Conservation (phyloP, 1,139 yeast genomes). For the Suhomyces atakaporum region DNA sequence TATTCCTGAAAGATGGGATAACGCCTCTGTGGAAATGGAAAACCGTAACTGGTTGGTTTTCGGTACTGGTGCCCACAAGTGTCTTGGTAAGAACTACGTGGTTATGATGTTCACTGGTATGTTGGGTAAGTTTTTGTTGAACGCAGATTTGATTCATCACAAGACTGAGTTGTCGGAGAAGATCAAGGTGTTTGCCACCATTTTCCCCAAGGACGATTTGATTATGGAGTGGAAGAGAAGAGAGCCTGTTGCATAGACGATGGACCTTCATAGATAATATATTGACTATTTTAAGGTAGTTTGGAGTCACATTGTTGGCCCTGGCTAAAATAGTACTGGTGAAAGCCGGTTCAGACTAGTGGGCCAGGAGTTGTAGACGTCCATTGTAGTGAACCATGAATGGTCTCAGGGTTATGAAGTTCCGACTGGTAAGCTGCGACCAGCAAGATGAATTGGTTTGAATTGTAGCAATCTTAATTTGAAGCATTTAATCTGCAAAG, state of each 20-base stretch:
- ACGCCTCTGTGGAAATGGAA: constrained; percentile 50
- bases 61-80: constrained; percentile 96
- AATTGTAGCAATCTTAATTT: no score
- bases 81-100: constrained; percentile 93
- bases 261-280: no score
- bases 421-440: no score
- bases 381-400: no score
- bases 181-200: constrained; percentile 94
- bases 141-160: constrained; percentile 77
- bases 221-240: constrained; percentile 71
- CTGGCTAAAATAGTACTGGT: neutral
- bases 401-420: no score
- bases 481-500: no score
- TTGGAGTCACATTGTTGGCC: no score
- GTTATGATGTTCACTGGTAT: constrained; percentile 84
- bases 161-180: constrained; percentile 84
- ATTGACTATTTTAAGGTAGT: no score
- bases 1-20: constrained; percentile 91
- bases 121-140: constrained; percentile 85
- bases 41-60: constrained; percentile 94
- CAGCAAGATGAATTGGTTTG: no score
- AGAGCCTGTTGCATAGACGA: constrained; percentile 40
- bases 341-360: no score
- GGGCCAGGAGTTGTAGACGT: no score
- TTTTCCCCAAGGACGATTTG: constrained; percentile 95